Evolutionary conservation across 2,329 filamentous ascomycete species (phyloP), one percentile per base, ranked within the genome.

Genomic region (Dothideomycetes sp.): DNA sequence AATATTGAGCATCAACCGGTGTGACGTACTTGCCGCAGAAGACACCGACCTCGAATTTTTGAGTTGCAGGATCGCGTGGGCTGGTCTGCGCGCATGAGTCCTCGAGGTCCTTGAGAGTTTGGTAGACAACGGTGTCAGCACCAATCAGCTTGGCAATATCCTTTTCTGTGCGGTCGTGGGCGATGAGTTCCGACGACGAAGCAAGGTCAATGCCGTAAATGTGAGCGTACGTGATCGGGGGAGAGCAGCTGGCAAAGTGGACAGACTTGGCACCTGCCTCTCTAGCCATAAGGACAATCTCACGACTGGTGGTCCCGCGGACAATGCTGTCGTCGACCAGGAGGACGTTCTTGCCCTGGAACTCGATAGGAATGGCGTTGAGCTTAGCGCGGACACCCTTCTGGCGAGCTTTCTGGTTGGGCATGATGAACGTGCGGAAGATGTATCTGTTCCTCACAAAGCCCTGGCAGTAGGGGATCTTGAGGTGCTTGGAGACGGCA

Each of bases 401-500:
- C 53, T 91, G 77, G 3, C 88, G 73, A 14, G 79, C 74, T 49
- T 77, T 77, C 59, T 95, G 88, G 19, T 81, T 82, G 2, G 88
- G 80, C 79, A 84, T 83, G 56, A 87, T 89, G 59, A 89, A 91
- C 1, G 85, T 93, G 36, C 85, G 75, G 70, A 85, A 87, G 44
- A 93, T 81, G 58, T 93, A 93, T 38, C 84, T 74, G 61, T 93
- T 93, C 70, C 91, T 93, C 47, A 94, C 79, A 52, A 94, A 89
- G 2, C 79, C 87, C 55, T 84, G 82, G 43, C 75, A 80, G 53
- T 83, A 86, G 1, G 83, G 82, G 57, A 85, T 87, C 49, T 77
- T 73, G 14, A 94, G 70, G 31, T 75, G 70, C 52, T 79, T 75
- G n/a, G 86, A 81, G 18, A 94, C 73, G 35, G 75, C 77, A 7